Evolutionary conservation across 2,329 filamentous ascomycete species (phyloP).

Genomic region (Fonsecaea pedrosoi): DNA sequence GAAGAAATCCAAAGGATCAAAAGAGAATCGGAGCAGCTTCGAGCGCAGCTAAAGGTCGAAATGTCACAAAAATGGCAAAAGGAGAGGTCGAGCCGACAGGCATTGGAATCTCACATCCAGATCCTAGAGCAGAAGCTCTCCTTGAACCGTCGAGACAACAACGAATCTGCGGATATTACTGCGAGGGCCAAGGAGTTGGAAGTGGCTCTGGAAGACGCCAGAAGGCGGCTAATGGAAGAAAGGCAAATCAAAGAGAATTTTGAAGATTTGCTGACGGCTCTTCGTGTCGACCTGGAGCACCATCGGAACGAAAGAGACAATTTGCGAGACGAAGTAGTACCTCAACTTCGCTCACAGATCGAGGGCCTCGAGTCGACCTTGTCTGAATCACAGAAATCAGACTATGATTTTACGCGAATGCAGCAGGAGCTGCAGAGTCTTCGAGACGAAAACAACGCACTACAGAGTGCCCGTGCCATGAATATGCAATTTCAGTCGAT

Average conservation of each 20-base stretch:
- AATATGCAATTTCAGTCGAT: constrained; percentile 66
- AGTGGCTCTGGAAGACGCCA: constrained; percentile 77
- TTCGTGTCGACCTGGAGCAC: constrained; percentile 81
- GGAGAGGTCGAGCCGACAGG: constrained; percentile 76
- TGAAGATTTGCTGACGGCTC: constrained; percentile 84
- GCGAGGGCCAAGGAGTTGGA: constrained; percentile 79
- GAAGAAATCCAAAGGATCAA: constrained; percentile 83
- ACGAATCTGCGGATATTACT: constrained; percentile 52
- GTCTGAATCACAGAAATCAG: constrained; percentile 70
- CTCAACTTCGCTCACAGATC: constrained; percentile 75
- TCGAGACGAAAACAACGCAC: constrained; percentile 55
- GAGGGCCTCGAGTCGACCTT: constrained; percentile 59
- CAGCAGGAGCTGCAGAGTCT: constrained; percentile 82
- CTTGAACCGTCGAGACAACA: constrained; percentile 58
- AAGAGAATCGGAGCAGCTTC: constrained; percentile 86
- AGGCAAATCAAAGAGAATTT: constrained; percentile 88
- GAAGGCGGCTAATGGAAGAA: constrained; percentile 82
- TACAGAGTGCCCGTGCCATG: constrained; percentile 56
- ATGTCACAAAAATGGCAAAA: constrained; percentile 86
- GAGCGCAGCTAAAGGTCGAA: constrained; percentile 82
- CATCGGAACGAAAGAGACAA: constrained; percentile 90
- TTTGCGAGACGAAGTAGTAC: constrained; percentile 84
- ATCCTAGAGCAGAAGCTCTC: constrained; percentile 76
- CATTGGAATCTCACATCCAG: constrained; percentile 83
- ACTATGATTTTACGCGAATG: constrained; percentile 82